Evolutionary conservation across 1,139 yeast genomes (phyloP).

Genomic region (Tardiomyces digboiensis): DNA sequence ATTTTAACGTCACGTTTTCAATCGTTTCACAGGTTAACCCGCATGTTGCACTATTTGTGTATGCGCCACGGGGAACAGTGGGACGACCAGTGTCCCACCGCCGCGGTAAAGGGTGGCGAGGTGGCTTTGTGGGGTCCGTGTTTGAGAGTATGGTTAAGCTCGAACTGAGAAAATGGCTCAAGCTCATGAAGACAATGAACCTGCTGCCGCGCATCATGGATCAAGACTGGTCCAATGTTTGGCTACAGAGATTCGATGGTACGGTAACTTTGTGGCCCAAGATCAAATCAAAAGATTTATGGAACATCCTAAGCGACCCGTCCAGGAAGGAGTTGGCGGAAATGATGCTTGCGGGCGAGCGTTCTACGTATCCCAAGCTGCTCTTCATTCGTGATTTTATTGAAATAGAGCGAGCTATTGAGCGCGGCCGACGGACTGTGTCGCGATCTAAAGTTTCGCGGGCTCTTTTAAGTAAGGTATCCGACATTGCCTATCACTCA

Average conservation of each 20-base stretch:
- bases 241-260: constrained; percentile 68
- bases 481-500: background rate
- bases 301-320: constrained; percentile 62
- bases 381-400: constrained; percentile 56
- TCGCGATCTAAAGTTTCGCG: background rate
- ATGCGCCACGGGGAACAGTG: constrained; percentile 73
- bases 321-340: constrained; percentile 43
- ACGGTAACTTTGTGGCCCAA: constrained; percentile 73
- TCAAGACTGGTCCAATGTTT: constrained; percentile 75
- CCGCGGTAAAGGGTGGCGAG: constrained; percentile 51
- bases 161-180: constrained; percentile 69
- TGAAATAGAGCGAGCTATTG: constrained; percentile 55
- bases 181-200: constrained; percentile 55
- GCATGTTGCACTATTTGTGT: constrained; percentile 66
- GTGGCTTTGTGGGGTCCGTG: constrained; percentile 71
- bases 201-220: constrained; percentile 59
- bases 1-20: constrained; percentile 67
- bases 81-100: constrained; percentile 69
- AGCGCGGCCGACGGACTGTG: constrained; percentile 18
- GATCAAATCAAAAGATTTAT: constrained; percentile 47
- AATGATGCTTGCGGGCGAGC: constrained; percentile 55
- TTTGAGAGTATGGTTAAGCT: constrained; percentile 59
- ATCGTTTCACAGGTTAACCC: constrained; percentile 81
- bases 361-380: constrained; percentile 56
- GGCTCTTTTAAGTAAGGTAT: background rate